Evolutionary conservation across 257 asterid species (phyloP).

Genomic region (Apocynum venetum): DNA sequence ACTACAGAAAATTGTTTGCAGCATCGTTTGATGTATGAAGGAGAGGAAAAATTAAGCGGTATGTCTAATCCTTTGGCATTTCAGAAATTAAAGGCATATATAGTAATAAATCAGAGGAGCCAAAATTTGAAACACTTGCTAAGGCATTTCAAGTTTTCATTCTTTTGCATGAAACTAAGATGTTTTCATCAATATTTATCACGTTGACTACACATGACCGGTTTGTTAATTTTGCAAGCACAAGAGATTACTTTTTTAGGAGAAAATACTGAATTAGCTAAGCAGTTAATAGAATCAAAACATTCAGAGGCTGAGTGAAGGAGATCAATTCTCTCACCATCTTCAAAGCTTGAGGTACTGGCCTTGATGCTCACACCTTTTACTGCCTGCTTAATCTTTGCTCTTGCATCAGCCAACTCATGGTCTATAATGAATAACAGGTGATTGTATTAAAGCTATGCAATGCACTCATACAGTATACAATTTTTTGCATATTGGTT

Average conservation of each 20-base stretch:
- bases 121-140: too few relatives aligned
- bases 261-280: too few relatives aligned
- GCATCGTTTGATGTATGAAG: not conserved
- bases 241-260: not conserved
- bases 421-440: not conserved
- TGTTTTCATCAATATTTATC: too few relatives aligned
- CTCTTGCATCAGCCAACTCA: not conserved
- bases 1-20: not conserved
- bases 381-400: not conserved
- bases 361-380: not conserved
- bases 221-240: too few relatives aligned
- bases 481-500: not conserved
- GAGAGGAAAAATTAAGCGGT: not conserved
- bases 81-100: not conserved
- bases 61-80: not conserved
- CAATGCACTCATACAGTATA: not conserved
- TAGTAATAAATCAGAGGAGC: too few relatives aligned
- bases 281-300: not conserved
- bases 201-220: too few relatives aligned
- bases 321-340: not conserved
- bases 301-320: not conserved
- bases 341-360: not conserved
- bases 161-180: not conserved
- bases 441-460: not conserved
- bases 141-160: not conserved